Conservation (phyloP, 2,329 filamentous ascomycete species). For the Cladorrhinum sp. region DNA sequence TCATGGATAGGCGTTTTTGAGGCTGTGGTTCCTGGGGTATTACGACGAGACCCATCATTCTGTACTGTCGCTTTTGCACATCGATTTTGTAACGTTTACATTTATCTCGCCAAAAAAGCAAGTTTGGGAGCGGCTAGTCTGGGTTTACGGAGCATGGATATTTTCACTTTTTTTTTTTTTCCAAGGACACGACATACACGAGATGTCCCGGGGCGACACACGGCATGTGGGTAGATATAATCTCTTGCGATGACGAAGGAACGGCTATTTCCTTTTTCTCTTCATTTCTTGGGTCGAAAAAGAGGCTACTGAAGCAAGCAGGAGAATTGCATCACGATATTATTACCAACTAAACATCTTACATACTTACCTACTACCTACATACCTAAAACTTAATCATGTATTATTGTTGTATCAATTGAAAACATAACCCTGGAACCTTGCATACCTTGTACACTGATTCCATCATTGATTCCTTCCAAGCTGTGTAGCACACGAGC, state of each 20-base stretch:
- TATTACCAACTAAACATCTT: neutral
- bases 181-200: slow-evolving; percentile 21
- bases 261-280: neutral
- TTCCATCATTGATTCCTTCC: neutral
- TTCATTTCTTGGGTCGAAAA: neutral
- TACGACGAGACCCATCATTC: slow-evolving; percentile 4
- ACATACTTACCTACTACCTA: slow-evolving; percentile 1
- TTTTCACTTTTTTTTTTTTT: slow-evolving; percentile 6
- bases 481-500: neutral
- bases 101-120: slow-evolving; percentile 14
- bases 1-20: slow-evolving; percentile 24
- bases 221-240: slow-evolving; percentile 12
- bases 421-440: neutral
- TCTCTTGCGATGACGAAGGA: slow-evolving; percentile 13
- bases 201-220: slow-evolving; percentile 10
- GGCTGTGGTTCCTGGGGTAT: slow-evolving; percentile 3
- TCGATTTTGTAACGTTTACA: slow-evolving; percentile 7
- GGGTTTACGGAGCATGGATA: neutral
- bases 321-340: slow-evolving; percentile 1
- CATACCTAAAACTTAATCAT: slow-evolving; percentile 21
- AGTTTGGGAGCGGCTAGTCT: slow-evolving; percentile 7
- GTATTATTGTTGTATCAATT: slow-evolving; percentile 18
- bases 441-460: neutral
- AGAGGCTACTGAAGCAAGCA: neutral
- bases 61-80: slow-evolving; percentile 22